These are phyloP conservation scores for Ceratocystis cacaofunesta DNA, from an alignment of 2,329 filamentous ascomycete genomes.

Conservation along the genomic window DNA sequence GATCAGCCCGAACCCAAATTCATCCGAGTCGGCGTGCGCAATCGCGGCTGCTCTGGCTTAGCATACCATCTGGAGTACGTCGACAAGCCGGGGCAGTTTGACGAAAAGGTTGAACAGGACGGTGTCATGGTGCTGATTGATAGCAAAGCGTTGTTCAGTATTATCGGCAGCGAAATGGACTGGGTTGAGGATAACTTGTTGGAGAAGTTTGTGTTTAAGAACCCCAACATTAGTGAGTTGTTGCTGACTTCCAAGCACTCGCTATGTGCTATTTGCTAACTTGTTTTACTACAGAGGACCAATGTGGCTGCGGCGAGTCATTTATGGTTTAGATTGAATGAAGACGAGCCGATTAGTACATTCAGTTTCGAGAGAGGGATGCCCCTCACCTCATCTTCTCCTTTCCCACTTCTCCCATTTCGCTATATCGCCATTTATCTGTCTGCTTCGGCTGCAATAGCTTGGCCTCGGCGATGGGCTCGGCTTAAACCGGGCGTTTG, in stretches of 20 bases:
- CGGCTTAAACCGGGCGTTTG: background rate
- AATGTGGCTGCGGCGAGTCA: slow-evolving; percentile 91
- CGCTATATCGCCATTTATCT: background rate
- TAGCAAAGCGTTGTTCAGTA: slow-evolving; percentile 93
- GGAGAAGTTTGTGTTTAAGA: slow-evolving; percentile 82
- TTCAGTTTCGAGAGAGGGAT: too few species aligned
- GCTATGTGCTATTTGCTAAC: slow-evolving; percentile 23
- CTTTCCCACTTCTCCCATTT: too few species aligned
- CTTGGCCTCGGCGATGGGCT: slow-evolving; percentile 3
- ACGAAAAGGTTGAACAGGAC: slow-evolving; percentile 89
- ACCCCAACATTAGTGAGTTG: slow-evolving; percentile 91
- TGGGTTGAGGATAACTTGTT: slow-evolving; percentile 94
- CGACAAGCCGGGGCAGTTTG: slow-evolving; percentile 73
- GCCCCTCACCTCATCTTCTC: too few species aligned
- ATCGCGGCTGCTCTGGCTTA: slow-evolving; percentile 83
- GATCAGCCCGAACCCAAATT: slow-evolving; percentile 80
- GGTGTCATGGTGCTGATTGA: slow-evolving; percentile 93
- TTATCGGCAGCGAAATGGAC: slow-evolving; percentile 98
- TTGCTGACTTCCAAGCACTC: too few species aligned
- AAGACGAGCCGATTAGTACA: too few species aligned
- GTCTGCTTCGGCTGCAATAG: background rate
- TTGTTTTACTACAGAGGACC: slow-evolving; percentile 50
- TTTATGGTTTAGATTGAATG: slow-evolving; percentile 54
- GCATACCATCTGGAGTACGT: slow-evolving; percentile 93
- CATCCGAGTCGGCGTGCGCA: slow-evolving; percentile 87